Conservation (phyloP, 306 rosid genomes). For the Alnus glutinosa region DNA sequence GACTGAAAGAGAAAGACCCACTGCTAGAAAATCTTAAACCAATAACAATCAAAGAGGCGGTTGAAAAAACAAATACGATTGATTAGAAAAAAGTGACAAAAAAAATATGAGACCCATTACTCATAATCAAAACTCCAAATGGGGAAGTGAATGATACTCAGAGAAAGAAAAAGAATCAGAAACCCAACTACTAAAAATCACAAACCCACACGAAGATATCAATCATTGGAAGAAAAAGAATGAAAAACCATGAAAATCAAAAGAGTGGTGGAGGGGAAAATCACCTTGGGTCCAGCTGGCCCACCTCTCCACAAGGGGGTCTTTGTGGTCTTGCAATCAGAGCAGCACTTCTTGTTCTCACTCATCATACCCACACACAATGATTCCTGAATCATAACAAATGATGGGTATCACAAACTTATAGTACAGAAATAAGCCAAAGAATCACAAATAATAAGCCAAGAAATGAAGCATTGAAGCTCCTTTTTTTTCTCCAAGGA, state of each 20-base stretch:
- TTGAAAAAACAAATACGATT: background rate
- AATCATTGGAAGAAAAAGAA: background rate
- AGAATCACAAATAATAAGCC: constrained; percentile 16
- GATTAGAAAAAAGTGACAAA: background rate
- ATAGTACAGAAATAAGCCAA: background rate
- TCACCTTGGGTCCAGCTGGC: constrained; percentile 60
- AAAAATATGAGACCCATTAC: background rate
- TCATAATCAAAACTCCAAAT: background rate
- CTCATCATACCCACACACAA: constrained; percentile 16
- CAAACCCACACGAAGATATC: background rate
- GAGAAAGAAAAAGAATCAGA: background rate
- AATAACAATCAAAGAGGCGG: background rate
- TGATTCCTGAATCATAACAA: constrained; percentile 37
- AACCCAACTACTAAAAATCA: background rate
- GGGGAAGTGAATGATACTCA: background rate
- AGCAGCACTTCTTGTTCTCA: constrained; percentile 49
- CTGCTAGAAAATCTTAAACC: background rate
- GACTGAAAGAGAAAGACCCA: background rate
- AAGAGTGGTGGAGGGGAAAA: background rate
- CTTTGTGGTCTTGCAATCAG: constrained; percentile 63
- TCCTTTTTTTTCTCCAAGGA: background rate
- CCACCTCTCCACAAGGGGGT: constrained; percentile 91
- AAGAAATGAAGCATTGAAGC: background rate
- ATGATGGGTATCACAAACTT: background rate
- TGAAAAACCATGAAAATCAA: background rate